Evolutionary conservation across 2,329 filamentous ascomycete genomes (phyloP), one percentile per base, ranked within the genome.

Genomic region (Zymoseptoria pseudotritici): DNA sequence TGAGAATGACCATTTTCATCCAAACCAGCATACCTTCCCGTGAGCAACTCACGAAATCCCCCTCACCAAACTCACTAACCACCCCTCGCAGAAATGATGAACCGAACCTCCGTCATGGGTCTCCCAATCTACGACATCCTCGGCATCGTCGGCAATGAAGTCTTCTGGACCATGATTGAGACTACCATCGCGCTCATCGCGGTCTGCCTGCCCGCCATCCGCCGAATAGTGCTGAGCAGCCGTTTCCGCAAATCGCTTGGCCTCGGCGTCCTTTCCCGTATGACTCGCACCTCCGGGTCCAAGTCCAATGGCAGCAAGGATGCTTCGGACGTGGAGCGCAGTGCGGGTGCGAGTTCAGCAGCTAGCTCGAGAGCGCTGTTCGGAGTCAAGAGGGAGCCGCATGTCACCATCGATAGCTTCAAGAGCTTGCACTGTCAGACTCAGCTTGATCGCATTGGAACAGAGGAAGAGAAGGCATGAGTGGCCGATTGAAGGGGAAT

Each of bases 91-190:
- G 58, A 59, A 50, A 58, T 58, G 10, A 50, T 62, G 55, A 62
- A 62, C 22, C 55, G 58, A 7, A 57, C 53, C 5, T 58, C 59
- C 6, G 57, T 60, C 3, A 60, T 66, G 54, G 57, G 54, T n/a
- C 36, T 62, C 1, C 56, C 53, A 1, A 56, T 52, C 1, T 64
- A 61, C 26, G 61, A 66, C 22, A 56, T 66, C 6, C 50, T 66
- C 6, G 64, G 61, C 11, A 65, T 60, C 13, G 64, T 62, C 21
- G 57, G 56, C 21, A 58, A 58, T 1, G 60, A 62, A 31, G 58
- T 62, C 4, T 62, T 62, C 49, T 62, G 60, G 60, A 62, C 60
- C 13, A 62, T 62, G 58, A 57, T 62, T 24, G 60, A 62, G 13
- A 60, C 58, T 19, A 62, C 58, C 6, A 50, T 62, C 7, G 60